phyloP scores from a whole-genome alignment of 805 yeast genomes.

The Suhomyces emberorum region DNA sequence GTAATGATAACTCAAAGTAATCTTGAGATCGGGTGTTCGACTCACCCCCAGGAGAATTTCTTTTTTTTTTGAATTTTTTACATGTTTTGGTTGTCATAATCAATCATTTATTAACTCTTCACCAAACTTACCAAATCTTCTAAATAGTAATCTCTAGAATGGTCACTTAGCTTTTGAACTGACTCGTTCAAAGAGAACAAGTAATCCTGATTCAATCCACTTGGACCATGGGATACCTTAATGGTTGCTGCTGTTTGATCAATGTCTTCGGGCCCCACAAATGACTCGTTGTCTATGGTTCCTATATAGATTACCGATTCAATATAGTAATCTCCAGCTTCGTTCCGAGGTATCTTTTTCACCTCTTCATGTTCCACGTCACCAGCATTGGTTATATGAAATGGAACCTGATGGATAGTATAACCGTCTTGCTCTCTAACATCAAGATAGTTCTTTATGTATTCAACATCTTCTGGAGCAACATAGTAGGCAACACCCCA shows the following conservation, averaged over 20 bases:
- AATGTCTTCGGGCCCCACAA: conserved; percentile 75
- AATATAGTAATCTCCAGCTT: conserved; percentile 42
- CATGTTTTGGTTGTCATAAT: too few relatives aligned
- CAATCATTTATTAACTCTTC: neutral
- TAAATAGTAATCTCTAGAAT: conserved; percentile 28
- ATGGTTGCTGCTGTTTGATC: conserved; percentile 61
- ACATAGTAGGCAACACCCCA: conserved; percentile 87
- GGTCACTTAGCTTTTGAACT: conserved; percentile 22
- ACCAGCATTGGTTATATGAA: conserved; percentile 42
- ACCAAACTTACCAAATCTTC: conserved; percentile 26
- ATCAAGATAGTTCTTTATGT: conserved; percentile 69
- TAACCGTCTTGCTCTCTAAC: conserved; percentile 89
- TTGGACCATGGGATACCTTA: conserved; percentile 61
- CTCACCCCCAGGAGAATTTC: conserved; percentile 46
- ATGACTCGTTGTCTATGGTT: conserved; percentile 73
- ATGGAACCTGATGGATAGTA: conserved; percentile 62
- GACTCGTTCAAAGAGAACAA: conserved; percentile 53
- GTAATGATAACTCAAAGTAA: conserved; percentile 36
- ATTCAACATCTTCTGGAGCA: conserved; percentile 55
- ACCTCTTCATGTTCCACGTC: conserved; percentile 8
- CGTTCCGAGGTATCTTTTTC: conserved; percentile 12
- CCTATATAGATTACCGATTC: conserved; percentile 77
- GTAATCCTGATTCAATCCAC: conserved; percentile 79
- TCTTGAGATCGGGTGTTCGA: conserved; percentile 51
- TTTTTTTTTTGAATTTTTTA: conserved; percentile 8